Evolutionary conservation across 306 rosid species (phyloP).

Genomic region (Purshia tridentata): DNA sequence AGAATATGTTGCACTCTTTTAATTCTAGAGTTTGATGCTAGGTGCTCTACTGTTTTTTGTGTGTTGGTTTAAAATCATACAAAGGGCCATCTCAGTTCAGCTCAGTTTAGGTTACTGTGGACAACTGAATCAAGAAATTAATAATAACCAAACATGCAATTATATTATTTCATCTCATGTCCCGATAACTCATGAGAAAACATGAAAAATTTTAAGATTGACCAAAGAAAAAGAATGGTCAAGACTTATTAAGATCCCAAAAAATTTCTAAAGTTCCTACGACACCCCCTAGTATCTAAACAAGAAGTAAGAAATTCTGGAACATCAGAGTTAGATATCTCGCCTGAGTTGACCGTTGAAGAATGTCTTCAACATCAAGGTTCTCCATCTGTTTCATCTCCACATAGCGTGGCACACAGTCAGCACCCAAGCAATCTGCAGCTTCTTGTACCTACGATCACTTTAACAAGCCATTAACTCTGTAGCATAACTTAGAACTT

Average conservation of each 20-base stretch:
- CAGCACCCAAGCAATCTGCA: constrained; percentile 95
- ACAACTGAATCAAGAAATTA: not conserved
- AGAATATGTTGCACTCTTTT: not conserved
- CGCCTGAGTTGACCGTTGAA: constrained; percentile 53
- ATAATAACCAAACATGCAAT: too few species aligned
- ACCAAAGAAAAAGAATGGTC: not conserved
- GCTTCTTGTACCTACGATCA: constrained; percentile 81
- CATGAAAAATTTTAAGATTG: not conserved
- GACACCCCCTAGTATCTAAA: not conserved
- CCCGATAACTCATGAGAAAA: too few species aligned
- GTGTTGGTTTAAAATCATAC: not conserved
- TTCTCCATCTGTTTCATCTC: constrained; percentile 64
- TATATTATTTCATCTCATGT: too few species aligned
- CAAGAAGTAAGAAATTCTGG: not conserved
- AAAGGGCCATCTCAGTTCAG: not conserved
- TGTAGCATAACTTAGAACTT: constrained; percentile 22
- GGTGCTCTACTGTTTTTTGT: not conserved
- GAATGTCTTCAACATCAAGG: constrained; percentile 56
- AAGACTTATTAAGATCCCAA: not conserved
- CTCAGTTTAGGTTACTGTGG: not conserved
- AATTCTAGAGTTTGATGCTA: not conserved
- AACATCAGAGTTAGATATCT: constrained; percentile 31
- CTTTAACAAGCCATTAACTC: not conserved
- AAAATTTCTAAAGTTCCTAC: not conserved
- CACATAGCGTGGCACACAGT: constrained; percentile 78